phyloP scores from a whole-genome alignment of 2,329 filamentous ascomycete species.

The Kalaharituber pfeilii region DNA sequence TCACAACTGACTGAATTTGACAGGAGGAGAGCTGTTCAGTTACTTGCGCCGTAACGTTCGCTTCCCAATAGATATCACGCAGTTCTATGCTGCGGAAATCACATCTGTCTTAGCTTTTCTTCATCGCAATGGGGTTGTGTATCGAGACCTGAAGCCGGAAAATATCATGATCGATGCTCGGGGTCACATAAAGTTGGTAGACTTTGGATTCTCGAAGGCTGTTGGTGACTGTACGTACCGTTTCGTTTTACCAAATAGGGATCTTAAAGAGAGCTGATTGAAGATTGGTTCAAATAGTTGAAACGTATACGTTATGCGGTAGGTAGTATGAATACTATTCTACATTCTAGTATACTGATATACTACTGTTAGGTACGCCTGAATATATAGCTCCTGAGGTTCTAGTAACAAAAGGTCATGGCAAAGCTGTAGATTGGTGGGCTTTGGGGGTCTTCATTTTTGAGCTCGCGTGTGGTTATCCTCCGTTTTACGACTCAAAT shows the following conservation, averaged over 20 bases:
- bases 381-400: slow-evolving; percentile 75
- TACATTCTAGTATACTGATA: not conserved
- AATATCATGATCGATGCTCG: slow-evolving; percentile 62
- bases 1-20: slow-evolving; percentile 42
- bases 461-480: slow-evolving; percentile 70
- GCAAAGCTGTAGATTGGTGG: slow-evolving; percentile 72
- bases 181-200: slow-evolving; percentile 65
- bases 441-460: slow-evolving; percentile 69
- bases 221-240: slow-evolving; percentile 42
- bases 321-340: not conserved
- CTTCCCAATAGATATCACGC: slow-evolving; percentile 60
- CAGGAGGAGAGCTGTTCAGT: slow-evolving; percentile 69
- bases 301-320: slow-evolving; percentile 61
- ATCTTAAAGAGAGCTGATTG: too few species aligned
- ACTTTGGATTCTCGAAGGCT: slow-evolving; percentile 73
- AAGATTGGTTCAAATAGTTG: slow-evolving; percentile 28
- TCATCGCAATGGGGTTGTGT: slow-evolving; percentile 61
- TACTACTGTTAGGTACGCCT: slow-evolving; percentile 41
- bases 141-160: slow-evolving; percentile 67
- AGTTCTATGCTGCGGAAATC: slow-evolving; percentile 72
- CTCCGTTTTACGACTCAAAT: slow-evolving; percentile 74
- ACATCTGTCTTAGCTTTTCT: slow-evolving; percentile 65
- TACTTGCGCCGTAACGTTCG: slow-evolving; percentile 61
- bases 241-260: slow-evolving; percentile 5
- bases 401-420: slow-evolving; percentile 64